A percentile compares a stretch with the other conserved stretches of the same genome.
These are phyloP conservation scores for Flagelloscypha sp. DNA, from an alignment of 768 basidiomycete genomes.

Conservation along the genomic window DNA sequence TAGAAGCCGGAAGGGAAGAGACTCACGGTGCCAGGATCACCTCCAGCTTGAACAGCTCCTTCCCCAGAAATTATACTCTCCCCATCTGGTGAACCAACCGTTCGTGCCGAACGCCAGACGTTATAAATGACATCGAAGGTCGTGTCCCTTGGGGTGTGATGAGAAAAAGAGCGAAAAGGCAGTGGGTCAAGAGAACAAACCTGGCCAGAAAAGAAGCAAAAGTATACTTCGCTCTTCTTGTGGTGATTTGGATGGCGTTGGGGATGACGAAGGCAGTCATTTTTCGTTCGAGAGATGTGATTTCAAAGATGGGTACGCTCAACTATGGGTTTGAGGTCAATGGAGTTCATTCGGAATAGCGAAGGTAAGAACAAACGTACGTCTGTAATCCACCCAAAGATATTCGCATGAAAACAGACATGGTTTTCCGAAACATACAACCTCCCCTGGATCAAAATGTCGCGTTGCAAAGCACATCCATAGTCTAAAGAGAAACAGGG, in stretches of 20 bases:
- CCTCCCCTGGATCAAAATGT: constrained; percentile 93
- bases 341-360: not conserved
- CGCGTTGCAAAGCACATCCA: constrained; percentile 92
- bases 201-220: constrained; percentile 97
- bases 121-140: constrained; percentile 94
- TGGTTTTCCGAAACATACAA: constrained; percentile 98
- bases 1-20: too few species aligned
- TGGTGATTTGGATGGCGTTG: constrained; percentile 88
- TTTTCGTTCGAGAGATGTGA: constrained; percentile 83
- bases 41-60: constrained; percentile 13
- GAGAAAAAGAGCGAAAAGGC: too few species aligned
- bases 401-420: constrained; percentile 98
- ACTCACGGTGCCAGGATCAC: constrained; percentile 13
- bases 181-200: too few species aligned
- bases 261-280: constrained; percentile 99
- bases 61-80: constrained; percentile 11
- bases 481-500: constrained; percentile 74
- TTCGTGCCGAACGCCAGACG: constrained; percentile 88
- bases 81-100: constrained; percentile 33
- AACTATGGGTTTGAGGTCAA: constrained; percentile 38
- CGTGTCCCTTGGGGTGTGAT: constrained; percentile 87
- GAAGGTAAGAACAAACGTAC: constrained; percentile 39
- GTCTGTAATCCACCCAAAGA: constrained; percentile 98
- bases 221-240: constrained; percentile 75
- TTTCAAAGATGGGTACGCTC: constrained; percentile 81